Percentiles rank a stretch among this genome's conserved stretches.
These are phyloP conservation scores for Neurospora terricola DNA, from an alignment of 495 filamentous ascomycete genomes.

Conservation along the genomic window DNA sequence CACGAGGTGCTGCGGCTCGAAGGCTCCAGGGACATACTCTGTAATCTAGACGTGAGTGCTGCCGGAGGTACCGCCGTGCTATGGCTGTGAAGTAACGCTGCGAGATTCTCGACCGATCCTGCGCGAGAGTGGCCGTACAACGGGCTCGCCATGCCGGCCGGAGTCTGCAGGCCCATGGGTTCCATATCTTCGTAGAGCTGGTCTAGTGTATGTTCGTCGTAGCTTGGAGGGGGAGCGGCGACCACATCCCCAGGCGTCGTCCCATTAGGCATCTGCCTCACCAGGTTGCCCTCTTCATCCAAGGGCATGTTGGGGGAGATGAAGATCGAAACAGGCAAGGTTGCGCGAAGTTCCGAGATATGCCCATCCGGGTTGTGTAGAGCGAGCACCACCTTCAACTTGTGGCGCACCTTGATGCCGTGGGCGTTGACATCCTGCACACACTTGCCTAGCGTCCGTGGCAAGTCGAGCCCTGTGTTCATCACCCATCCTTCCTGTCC, in stretches of 20 bases:
- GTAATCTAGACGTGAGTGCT: slow-evolving; percentile 53
- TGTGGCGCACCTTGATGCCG: slow-evolving; percentile 81
- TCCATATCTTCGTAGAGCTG: slow-evolving; percentile 82
- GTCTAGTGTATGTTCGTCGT: slow-evolving; percentile 80
- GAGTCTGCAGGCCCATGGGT: slow-evolving; percentile 64
- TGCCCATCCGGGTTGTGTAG: slow-evolving; percentile 92
- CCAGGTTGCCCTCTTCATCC: slow-evolving; percentile 66
- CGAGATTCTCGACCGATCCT: slow-evolving; percentile 70
- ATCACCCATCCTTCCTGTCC: slow-evolving; percentile 68
- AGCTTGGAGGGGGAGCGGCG: slow-evolving; percentile 70
- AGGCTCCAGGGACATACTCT: slow-evolving; percentile 43
- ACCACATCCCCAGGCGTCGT: slow-evolving; percentile 20
- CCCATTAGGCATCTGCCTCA: slow-evolving; percentile 40
- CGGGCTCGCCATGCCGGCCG: slow-evolving; percentile 61
- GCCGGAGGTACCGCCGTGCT: slow-evolving; percentile 47
- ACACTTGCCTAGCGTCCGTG: slow-evolving; percentile 66
- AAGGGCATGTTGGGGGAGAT: slow-evolving; percentile 86
- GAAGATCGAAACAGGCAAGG: slow-evolving; percentile 78
- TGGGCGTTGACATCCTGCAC: slow-evolving; percentile 76
- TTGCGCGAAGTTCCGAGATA: slow-evolving; percentile 80
- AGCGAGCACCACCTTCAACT: slow-evolving; percentile 74
- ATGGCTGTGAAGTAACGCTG: slow-evolving; percentile 26
- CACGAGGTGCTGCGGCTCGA: slow-evolving; percentile 25
- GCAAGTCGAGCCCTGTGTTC: slow-evolving; percentile 56
- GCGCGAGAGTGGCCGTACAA: slow-evolving; percentile 63